phyloP scores from a whole-genome alignment of 2,329 filamentous ascomycete species.

The Knufia fluminis region DNA sequence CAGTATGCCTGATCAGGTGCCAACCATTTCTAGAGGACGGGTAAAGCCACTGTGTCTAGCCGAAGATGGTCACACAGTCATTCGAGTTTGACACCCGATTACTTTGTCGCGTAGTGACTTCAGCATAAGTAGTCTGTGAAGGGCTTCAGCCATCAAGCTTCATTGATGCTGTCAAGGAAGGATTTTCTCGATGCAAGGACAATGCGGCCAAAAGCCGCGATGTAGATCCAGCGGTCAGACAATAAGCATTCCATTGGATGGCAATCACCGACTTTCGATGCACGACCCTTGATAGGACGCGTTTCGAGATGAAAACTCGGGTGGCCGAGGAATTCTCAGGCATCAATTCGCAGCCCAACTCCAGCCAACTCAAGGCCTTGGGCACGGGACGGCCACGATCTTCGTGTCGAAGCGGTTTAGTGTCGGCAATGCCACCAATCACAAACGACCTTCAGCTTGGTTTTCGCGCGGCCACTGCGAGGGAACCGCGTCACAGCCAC shows the following conservation, averaged over 20 bases:
- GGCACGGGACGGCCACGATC: too few species aligned
- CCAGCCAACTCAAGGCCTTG: too few species aligned
- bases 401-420: too few species aligned
- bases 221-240: background rate
- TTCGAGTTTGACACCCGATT: background rate
- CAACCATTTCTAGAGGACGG: background rate
- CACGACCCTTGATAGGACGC: background rate
- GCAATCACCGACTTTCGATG: background rate
- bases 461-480: too few species aligned
- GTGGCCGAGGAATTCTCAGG: too few species aligned
- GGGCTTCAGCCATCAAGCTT: background rate
- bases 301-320: background rate
- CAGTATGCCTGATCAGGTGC: background rate
- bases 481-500: too few species aligned
- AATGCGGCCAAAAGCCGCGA: background rate
- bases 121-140: conserved; percentile 1
- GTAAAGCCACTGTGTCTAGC: background rate
- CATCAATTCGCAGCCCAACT: too few species aligned
- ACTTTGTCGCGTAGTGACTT: background rate
- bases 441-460: too few species aligned
- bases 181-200: background rate
- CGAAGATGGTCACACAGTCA: background rate
- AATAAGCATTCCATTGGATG: conserved; percentile 3
- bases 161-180: background rate
- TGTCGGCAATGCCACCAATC: too few species aligned